A percentile compares a stretch with the other conserved stretches of the same genome.
Conservation (phyloP, 345 rosid species). For the Eucalyptus caleyi region DNA sequence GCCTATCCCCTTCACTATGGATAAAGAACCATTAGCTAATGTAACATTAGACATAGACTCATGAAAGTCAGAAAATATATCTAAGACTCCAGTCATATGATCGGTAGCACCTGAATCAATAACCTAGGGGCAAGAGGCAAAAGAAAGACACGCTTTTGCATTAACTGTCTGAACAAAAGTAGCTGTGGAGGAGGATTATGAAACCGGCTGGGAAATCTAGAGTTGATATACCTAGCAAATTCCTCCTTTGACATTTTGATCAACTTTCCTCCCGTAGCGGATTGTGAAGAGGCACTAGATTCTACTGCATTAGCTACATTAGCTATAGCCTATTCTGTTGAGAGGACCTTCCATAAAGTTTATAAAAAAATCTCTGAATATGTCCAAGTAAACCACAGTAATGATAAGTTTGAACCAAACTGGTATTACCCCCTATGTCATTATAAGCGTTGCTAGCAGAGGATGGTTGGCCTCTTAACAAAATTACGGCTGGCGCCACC, state of each 20-base stretch:
- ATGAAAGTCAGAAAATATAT: no score
- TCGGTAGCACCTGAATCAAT: no score
- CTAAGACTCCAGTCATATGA: background rate
- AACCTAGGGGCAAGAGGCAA: background rate
- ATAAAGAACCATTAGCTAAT: no score
- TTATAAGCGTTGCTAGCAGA: no score
- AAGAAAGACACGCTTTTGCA: background rate
- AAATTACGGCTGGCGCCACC: rapidly evolving
- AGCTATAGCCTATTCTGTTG: background rate
- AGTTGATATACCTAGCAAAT: background rate
- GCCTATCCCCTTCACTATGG: background rate
- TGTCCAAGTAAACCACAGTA: background rate
- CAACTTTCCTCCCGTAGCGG: background rate
- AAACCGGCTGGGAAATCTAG: background rate
- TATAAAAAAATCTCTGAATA: no score
- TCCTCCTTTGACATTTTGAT: no score
- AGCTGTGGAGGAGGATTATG: background rate
- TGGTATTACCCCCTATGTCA: background rate
- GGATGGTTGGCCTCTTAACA: background rate
- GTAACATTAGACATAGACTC: background rate
- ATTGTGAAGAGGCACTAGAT: background rate
- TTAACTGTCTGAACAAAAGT: background rate
- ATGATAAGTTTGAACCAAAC: background rate
- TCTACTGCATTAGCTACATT: background rate
- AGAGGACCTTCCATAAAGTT: background rate